Evolutionary conservation across 1,139 yeast genomes (phyloP), one percentile per base, ranked within the genome.

Genomic region (Saccharomycopsis phalli): DNA sequence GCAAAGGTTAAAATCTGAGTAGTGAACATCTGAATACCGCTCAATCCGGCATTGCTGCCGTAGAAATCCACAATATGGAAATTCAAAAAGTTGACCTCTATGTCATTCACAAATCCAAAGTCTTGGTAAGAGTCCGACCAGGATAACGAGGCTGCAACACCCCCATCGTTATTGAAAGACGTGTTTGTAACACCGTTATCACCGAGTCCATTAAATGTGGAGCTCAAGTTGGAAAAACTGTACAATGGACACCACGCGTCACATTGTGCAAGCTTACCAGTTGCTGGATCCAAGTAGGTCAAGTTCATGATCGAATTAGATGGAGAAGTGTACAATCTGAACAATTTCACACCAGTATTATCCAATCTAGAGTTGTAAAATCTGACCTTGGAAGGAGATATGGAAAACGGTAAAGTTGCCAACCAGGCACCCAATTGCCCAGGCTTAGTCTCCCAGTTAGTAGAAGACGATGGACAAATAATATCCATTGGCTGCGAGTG

Each of bases 271-370:
- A 74, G 38, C 22, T 65, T 63, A 42, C 80, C 76, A 1, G 86
- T 69, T 1, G 57, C 50, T 2, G 94, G 94, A 54, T 88, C 93
- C 27, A 81, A 63, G 54, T 86, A 91, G 0, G 95, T 78, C 50
- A 91, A 61, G 56, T 91, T 91, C 95, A 91, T 82, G 48, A 88
- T 88, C 50, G 97, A 88, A 51, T 80, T 73, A 34, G 86, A 71
- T 1, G 97, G 97, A 43, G 71, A 65, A 0, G 95, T 76, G 38
- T 81, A 64, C 17, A 91, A 65, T 53, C 96, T 69, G 58, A 87
- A 88, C 5, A 69, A 50, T 44, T 77, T 68, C 3, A 83, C 74
- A 7, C 82, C 80, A 35, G 65, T 61, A 38, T 68, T 63, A 29
- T 66, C 66, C 10, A 63, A 59, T 4, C 59, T 58, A 0, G 86